Percentiles rank a stretch among this genome's conserved stretches.
phyloP scores from a whole-genome alignment of 1,284 basidiomycete species.

The Sanghuangporus baumii region DNA sequence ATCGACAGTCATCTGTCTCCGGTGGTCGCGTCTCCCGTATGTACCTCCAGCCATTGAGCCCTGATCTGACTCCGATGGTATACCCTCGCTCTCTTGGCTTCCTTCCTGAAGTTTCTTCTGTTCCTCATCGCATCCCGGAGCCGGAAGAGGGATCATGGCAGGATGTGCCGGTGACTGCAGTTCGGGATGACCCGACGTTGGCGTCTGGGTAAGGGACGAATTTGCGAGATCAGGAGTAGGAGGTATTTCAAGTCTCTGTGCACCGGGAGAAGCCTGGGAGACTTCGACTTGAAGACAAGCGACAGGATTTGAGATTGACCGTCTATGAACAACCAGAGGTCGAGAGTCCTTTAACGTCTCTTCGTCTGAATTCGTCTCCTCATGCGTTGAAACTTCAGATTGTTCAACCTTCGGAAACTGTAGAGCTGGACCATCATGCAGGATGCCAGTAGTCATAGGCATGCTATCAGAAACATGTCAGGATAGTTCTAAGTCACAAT shows the following conservation, averaged over 20 bases:
- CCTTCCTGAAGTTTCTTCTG: background rate
- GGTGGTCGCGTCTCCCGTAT: conserved; percentile 20
- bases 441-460: background rate
- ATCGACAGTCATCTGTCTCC: conserved; percentile 39
- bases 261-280: background rate
- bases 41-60: conserved; percentile 6
- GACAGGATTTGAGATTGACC: conserved; percentile 17
- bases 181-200: conserved; percentile 15
- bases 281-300: background rate
- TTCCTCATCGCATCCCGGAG: background rate
- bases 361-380: background rate
- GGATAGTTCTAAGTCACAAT: background rate
- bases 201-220: conserved; percentile 9
- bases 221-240: conserved; percentile 14
- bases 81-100: background rate
- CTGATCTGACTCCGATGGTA: background rate
- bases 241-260: conserved; percentile 11
- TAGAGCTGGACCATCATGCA: background rate
- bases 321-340: conserved; percentile 11
- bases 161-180: conserved; percentile 16
- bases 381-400: background rate
- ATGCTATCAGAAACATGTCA: background rate
- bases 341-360: conserved; percentile 3
- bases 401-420: background rate
- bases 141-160: background rate